Evolutionary conservation across 768 basidiomycete genomes (phyloP), one percentile per base, ranked within the genome.

Genomic region (Pleurotus sapidus): DNA sequence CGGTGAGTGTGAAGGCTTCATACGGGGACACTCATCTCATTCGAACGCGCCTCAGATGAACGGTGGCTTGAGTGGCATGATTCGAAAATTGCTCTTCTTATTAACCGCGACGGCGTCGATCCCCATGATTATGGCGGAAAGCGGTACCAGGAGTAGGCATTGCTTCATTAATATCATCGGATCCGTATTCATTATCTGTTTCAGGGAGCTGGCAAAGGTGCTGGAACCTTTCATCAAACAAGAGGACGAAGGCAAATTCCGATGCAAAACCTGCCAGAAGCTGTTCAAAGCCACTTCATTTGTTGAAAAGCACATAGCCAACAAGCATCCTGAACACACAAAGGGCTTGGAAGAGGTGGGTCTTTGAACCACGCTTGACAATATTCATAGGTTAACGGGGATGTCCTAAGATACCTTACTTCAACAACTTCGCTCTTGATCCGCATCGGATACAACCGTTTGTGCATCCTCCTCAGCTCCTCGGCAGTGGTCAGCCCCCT

Each of bases 241-340:
- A 69, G 96, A 98, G 72, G 96, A 98, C 63, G 93, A 96, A 72
- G 92, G 89, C 65, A 98, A 97, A 69, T 98, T 91, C 76, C 82
- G 97, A 61, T 99, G 97, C 77, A 96, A 93, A 77, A 88, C 87
- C 25, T 99, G 97, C 72, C 88, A 87, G 73, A 99, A 99, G 76
- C 80, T 98, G 18, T 99, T 99, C 87, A 95, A 95, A 70, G 97
- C 95, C 3, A 89, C 91, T 34, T 86, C 95, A 23, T 99, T 98
- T 73, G 91, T 98, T 48, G 93, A 96, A 75, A 98, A 98, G 78
- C 97, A 99, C 69, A 88, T 99, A 59, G 84, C 88, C 11, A 93
- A 95, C 70, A 98, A 98, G 70, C 97, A 99, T 68, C 77, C 89
- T 9, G 92, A 97, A 59, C 76, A 93, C 14, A 83, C 95, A 57